Conservation (phyloP, 768 basidiomycete species). For the Boletus sp. region DNA sequence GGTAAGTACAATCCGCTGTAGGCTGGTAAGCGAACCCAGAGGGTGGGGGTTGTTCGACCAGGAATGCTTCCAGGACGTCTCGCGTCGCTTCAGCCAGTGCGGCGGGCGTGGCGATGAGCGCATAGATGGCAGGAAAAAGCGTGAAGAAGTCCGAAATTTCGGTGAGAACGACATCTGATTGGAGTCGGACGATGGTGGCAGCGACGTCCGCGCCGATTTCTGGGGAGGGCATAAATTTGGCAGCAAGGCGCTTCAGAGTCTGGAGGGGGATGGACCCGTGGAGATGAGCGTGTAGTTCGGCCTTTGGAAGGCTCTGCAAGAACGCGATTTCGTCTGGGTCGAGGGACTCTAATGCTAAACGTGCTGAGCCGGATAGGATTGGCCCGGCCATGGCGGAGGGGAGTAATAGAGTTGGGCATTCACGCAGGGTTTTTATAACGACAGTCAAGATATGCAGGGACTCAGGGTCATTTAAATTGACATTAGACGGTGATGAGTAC, state of each 20-base stretch:
- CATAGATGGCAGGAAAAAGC: conserved; percentile 78
- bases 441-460: no score
- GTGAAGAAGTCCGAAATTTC: conserved; percentile 69
- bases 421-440: no score
- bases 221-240: conserved; percentile 32
- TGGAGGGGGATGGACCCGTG: conserved; percentile 79
- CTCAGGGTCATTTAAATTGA: no score
- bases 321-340: conserved; percentile 52
- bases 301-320: conserved; percentile 66
- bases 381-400: not conserved
- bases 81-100: conserved; percentile 55
- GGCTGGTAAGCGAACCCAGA: conserved; percentile 29
- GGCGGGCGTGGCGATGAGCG: conserved; percentile 61
- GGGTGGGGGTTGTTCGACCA: conserved; percentile 33
- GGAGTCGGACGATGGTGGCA: conserved; percentile 42
- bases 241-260: conserved; percentile 61
- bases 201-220: conserved; percentile 38
- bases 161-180: conserved; percentile 42
- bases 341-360: conserved; percentile 54
- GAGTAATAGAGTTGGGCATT: not conserved
- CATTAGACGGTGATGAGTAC: no score
- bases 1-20: conserved; percentile 60
- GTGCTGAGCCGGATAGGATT: conserved; percentile 33
- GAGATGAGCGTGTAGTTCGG: conserved; percentile 83
- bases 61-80: conserved; percentile 65